Evolutionary conservation across 257 asterid species (phyloP).

Genomic region (Ajuga chamaepitys): DNA sequence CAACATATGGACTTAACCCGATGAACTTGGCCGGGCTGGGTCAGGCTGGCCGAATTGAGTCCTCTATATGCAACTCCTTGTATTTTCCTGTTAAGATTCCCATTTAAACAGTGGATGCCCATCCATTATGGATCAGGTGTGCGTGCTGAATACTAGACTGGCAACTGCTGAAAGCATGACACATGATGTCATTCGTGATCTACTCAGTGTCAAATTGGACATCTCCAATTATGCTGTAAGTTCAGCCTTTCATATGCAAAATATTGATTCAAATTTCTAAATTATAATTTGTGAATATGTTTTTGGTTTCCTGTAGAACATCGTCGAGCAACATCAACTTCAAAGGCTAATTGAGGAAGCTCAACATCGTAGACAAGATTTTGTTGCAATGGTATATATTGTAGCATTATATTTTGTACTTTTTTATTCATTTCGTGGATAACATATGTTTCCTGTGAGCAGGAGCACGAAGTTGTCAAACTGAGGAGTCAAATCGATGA

Average conservation of each 20-base stretch:
- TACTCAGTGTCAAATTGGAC: slow-evolving; percentile 86
- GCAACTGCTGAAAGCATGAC: slow-evolving; percentile 92
- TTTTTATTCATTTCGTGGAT: background rate
- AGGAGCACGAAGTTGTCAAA: slow-evolving; percentile 60
- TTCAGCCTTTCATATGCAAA: slow-evolving; percentile 5
- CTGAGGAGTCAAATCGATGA: slow-evolving; percentile 50
- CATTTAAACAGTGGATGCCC: background rate
- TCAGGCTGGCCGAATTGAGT: no score
- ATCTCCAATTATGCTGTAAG: slow-evolving; percentile 79
- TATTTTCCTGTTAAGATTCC: background rate
- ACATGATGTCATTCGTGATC: slow-evolving; percentile 89
- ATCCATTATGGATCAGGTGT: slow-evolving; percentile 43
- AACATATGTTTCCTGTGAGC: slow-evolving; percentile 16
- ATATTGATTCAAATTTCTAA: background rate
- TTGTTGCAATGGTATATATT: slow-evolving; percentile 45
- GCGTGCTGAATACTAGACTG: slow-evolving; percentile 65
- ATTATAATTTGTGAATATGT: background rate
- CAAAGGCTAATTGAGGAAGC: slow-evolving; percentile 73
- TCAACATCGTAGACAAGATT: slow-evolving; percentile 52
- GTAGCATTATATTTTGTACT: background rate
- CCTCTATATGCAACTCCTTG: no score
- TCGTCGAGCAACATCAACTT: slow-evolving; percentile 63
- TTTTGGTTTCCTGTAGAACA: slow-evolving; percentile 36
- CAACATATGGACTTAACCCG: no score
- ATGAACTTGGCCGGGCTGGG: no score